Conservation (phyloP, 495 filamentous ascomycete species). For the Parathielavia appendiculata region DNA sequence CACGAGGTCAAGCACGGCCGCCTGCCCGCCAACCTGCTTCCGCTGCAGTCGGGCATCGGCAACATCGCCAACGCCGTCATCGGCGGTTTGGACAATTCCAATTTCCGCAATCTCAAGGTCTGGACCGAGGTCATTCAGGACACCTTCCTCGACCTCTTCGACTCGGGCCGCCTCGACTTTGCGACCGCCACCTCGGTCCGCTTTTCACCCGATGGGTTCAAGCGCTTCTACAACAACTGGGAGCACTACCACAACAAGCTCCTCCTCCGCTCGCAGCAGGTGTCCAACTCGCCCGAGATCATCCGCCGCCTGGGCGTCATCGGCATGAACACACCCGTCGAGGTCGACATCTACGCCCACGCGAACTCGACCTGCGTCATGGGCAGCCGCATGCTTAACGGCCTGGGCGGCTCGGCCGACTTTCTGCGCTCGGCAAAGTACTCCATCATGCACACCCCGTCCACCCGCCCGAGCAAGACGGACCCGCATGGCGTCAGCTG, state of each 20-base stretch:
- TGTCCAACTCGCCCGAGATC: constrained; percentile 92
- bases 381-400: constrained; percentile 88
- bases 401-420: constrained; percentile 81
- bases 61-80: constrained; percentile 95
- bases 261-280: constrained; percentile 78
- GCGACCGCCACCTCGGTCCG: constrained; percentile 88
- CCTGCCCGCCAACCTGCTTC: constrained; percentile 71
- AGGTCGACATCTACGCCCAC: constrained; percentile 92
- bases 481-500: constrained; percentile 80
- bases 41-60: constrained; percentile 84
- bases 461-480: constrained; percentile 70
- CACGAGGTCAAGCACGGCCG: constrained; percentile 75
- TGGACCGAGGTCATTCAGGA: constrained; percentile 96
- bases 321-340: constrained; percentile 93
- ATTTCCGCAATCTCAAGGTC: constrained; percentile 82
- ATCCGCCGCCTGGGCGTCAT: constrained; percentile 83
- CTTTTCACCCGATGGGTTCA: constrained; percentile 87
- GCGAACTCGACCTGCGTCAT: constrained; percentile 90
- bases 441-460: constrained; percentile 91
- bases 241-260: constrained; percentile 76
- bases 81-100: constrained; percentile 74
- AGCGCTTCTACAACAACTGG: constrained; percentile 87
- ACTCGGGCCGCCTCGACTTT: constrained; percentile 84
- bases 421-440: constrained; percentile 82
- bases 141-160: constrained; percentile 90